phyloP scores from a whole-genome alignment of 805 yeast species.

The Lipomyces starkeyi region DNA sequence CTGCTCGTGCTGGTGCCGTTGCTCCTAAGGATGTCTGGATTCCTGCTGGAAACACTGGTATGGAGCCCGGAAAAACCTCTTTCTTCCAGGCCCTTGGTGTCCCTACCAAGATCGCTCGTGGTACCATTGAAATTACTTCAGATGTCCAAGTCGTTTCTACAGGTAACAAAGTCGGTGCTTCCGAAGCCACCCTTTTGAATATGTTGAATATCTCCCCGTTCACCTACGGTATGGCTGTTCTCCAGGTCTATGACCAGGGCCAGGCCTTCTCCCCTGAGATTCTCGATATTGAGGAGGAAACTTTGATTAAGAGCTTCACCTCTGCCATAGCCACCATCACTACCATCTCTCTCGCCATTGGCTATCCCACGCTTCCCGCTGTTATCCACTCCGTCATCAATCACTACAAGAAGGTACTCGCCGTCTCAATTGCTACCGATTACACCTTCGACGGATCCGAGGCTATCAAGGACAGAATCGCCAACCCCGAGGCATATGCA shows the following conservation, averaged over 20 bases:
- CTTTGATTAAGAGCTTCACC: slow-evolving; percentile 89
- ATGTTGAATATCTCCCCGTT: slow-evolving; percentile 99
- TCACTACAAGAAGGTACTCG: slow-evolving; percentile 98
- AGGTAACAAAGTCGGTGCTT: slow-evolving; percentile 92
- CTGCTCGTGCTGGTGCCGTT: slow-evolving; percentile 99
- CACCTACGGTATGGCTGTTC: slow-evolving; percentile 97
- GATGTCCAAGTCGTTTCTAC: slow-evolving; percentile 94
- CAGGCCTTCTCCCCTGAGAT: slow-evolving; percentile 96
- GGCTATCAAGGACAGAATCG: slow-evolving; percentile 98
- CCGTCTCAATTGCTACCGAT: slow-evolving; percentile 97
- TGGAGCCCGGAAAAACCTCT: slow-evolving; percentile 99
- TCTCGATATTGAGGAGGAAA: slow-evolving; percentile 98
- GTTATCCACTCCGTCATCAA: slow-evolving; percentile 98
- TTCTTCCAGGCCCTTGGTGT: slow-evolving; percentile 99
- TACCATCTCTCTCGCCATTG: slow-evolving; percentile 94
- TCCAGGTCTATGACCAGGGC: slow-evolving; percentile 98
- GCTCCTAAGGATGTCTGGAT: slow-evolving; percentile 98
- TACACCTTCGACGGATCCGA: slow-evolving; percentile 99
- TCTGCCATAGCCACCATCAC: slow-evolving; percentile 93
- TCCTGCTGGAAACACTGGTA: slow-evolving; percentile 99
- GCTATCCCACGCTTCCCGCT: slow-evolving; percentile 99
- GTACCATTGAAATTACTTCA: slow-evolving; percentile 98
- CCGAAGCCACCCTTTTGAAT: slow-evolving; percentile 98
- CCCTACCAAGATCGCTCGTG: slow-evolving; percentile 99
- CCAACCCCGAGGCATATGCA: slow-evolving; percentile 99